Evolutionary conservation across 371 early-diverging fungal genomes (phyloP).

Genomic region (Basidiobolus meristosporus): DNA sequence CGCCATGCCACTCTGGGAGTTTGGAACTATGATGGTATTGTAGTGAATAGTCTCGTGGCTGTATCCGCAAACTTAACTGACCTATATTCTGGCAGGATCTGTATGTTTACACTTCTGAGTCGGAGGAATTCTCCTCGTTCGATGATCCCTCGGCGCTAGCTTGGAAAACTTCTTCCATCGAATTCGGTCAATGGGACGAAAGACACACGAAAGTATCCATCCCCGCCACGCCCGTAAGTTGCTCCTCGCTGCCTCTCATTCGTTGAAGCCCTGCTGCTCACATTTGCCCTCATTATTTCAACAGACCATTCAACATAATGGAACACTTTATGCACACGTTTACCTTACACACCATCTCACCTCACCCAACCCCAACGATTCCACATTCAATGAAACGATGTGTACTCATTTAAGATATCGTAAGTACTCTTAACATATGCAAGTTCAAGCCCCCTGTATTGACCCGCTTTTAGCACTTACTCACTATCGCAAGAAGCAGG

Average conservation of each 20-base stretch:
- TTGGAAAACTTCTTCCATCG: slow-evolving; percentile 29
- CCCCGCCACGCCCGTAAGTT: neutral
- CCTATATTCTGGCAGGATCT: slow-evolving; percentile 12
- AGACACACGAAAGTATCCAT: slow-evolving; percentile 14
- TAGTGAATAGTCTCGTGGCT: neutral
- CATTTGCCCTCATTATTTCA: slow-evolving; percentile 3
- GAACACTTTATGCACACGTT: slow-evolving; percentile 65
- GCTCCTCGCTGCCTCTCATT: neutral
- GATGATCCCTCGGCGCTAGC: slow-evolving; percentile 16
- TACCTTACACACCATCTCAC: slow-evolving; percentile 29
- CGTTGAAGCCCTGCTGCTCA: neutral
- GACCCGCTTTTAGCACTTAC: neutral
- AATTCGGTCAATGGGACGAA: slow-evolving; percentile 33
- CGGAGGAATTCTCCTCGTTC: slow-evolving; percentile 26
- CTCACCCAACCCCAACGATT: slow-evolving; percentile 22
- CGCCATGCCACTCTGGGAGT: slow-evolving; percentile 1
- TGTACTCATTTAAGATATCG: neutral
- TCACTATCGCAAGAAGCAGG: neutral
- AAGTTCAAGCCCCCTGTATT: neutral
- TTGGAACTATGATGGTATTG: neutral
- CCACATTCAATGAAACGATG: slow-evolving; percentile 1
- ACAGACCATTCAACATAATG: slow-evolving; percentile 54
- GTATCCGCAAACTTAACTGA: neutral
- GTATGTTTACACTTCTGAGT: slow-evolving; percentile 25
- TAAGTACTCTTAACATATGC: neutral